phyloP scores from a whole-genome alignment of 2,329 filamentous ascomycete genomes.

The Mycosphaerella sp. region DNA sequence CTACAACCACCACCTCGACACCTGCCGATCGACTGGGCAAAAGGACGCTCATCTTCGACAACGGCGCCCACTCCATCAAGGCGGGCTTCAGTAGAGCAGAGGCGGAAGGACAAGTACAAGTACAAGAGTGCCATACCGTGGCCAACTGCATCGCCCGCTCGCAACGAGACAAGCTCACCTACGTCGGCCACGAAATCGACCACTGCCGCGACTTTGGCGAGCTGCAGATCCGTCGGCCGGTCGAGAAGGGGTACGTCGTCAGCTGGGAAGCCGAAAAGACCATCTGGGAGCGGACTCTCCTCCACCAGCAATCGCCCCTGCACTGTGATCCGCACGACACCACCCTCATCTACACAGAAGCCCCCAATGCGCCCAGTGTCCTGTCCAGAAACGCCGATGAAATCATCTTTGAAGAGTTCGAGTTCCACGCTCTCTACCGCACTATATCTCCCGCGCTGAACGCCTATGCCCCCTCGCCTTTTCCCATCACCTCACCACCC shows the following conservation, averaged over 20 bases:
- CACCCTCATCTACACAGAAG: constrained; percentile 78
- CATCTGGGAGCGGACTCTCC: constrained; percentile 88
- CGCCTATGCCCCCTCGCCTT: constrained; percentile 29
- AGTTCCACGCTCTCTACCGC: constrained; percentile 79
- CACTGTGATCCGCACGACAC: constrained; percentile 71
- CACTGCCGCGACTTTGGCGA: constrained; percentile 85
- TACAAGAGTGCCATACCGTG: constrained; percentile 59
- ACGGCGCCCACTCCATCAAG: constrained; percentile 87
- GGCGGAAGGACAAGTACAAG: too few relatives aligned
- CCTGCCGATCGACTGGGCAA: constrained; percentile 18
- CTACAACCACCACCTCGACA: background rate
- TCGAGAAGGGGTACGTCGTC: constrained; percentile 91
- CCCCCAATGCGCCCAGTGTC: constrained; percentile 72
- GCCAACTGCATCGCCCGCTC: constrained; percentile 82
- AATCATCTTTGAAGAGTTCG: constrained; percentile 95
- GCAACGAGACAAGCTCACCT: constrained; percentile 69
- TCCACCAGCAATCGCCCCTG: constrained; percentile 47
- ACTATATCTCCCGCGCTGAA: constrained; percentile 24
- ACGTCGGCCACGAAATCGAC: constrained; percentile 71
- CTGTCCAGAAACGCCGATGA: constrained; percentile 90
- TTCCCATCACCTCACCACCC: constrained; percentile 36
- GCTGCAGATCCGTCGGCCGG: constrained; percentile 75
- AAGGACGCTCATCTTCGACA: constrained; percentile 78
- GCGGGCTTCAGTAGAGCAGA: constrained; percentile 60
- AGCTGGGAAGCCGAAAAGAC: constrained; percentile 96